Conservation (phyloP, 2,329 filamentous ascomycete genomes). For the Fusarium sp. region DNA sequence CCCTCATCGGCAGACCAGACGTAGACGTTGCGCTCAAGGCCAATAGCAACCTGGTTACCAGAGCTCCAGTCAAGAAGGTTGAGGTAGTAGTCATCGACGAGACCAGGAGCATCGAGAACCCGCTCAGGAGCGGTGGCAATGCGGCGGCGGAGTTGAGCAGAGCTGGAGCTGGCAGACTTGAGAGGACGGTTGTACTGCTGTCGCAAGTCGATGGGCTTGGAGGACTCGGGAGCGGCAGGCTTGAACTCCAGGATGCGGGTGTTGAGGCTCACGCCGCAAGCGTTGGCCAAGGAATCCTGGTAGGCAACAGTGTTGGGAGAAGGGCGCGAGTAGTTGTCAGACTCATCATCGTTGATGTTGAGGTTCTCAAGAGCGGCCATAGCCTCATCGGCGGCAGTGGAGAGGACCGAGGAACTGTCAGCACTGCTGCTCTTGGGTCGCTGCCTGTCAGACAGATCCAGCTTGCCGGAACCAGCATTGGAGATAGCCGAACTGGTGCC, state of each 20-base stretch:
- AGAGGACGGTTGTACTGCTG: conserved; percentile 98
- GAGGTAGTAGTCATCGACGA: conserved; percentile 99
- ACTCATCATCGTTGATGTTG: conserved; percentile 80
- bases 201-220: conserved; percentile 96
- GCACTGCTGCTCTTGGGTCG: conserved; percentile 79
- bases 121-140: conserved; percentile 96
- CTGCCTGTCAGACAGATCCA: conserved; percentile 79
- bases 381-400: conserved; percentile 85
- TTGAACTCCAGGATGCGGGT: conserved; percentile 98
- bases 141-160: conserved; percentile 90
- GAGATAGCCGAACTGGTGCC: conserved; percentile 89
- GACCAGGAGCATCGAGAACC: conserved; percentile 93
- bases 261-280: conserved; percentile 93
- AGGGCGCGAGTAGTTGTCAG: conserved; percentile 79
- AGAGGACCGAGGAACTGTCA: conserved; percentile 83
- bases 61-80: conserved; percentile 99
- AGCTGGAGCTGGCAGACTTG: conserved; percentile 80
- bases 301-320: conserved; percentile 92
- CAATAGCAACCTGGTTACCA: conserved; percentile 97
- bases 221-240: conserved; percentile 97
- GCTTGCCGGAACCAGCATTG: conserved; percentile 86
- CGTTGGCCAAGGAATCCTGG: conserved; percentile 90
- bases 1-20: conserved; percentile 98
- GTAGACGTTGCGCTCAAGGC: conserved; percentile 96
- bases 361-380: conserved; percentile 85